Evolutionary conservation across 1,284 basidiomycete species (phyloP), one percentile per base, ranked within the genome.

Genomic region (Stereum hirsutum): DNA sequence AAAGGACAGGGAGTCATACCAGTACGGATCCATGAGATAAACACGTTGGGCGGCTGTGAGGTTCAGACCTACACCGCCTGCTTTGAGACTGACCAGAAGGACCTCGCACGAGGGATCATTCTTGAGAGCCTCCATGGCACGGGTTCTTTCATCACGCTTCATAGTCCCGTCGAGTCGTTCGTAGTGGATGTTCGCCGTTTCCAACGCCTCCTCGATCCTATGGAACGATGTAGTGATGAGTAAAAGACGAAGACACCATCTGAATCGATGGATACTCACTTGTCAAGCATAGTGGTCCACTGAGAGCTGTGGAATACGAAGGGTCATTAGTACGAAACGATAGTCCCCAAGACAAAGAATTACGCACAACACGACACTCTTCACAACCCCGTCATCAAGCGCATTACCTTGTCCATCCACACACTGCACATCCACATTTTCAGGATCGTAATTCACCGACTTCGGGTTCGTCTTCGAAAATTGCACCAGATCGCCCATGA

Each of bases 21-120:
- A 96, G 62, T 94, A 95, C 32, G 93, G 93, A 62, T 97, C 93
- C 77, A 97, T 88, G 34, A 96, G 69, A 60, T 95, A 96, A 17
- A 92, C 91, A 24, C 94, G 78, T 54, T 87, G 86, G 17, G 91
- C 91, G n/a, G 89, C 80, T 1, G 90, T 93, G 42, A 97, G 74
- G 60, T 97, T 98, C 46, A 98, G 68, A 20, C 93, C 96, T 2
- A 99, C 96, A 41, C 96, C 96, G 44, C 96, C 96, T 2, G 96
- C 96, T 57, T 95, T 89, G 51, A 98, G 72, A 56, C 91, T 96
- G 53, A 99, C 92, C 25, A 99, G 75, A 44, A 99, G 71, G 17
- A 99, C 89, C 63, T 99, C 90, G 58, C 87, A 86, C 30, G 69
- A 69, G 15, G 87, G 85, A 53, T 95, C 86, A 44, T 76, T 72